phyloP scores from a whole-genome alignment of 306 rosid genomes.

The Dalbergia cochinchinensis region DNA sequence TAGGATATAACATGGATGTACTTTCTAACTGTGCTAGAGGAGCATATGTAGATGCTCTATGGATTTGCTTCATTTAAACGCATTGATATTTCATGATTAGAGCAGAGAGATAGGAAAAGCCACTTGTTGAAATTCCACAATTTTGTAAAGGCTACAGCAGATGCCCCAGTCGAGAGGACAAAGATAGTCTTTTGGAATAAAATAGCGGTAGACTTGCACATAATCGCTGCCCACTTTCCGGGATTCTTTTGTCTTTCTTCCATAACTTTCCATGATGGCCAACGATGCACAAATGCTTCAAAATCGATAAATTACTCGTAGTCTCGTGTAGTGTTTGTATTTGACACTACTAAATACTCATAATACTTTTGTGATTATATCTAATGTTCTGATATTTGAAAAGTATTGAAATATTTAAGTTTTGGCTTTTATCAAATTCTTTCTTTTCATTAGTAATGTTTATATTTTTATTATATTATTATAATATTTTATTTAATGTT shows the following conservation, averaged over 20 bases:
- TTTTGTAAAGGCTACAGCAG: conserved; percentile 15
- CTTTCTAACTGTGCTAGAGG: conserved; percentile 33
- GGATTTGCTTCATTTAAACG: conserved; percentile 51
- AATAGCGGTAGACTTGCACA: conserved; percentile 5
- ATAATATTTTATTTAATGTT: no score
- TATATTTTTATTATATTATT: no score
- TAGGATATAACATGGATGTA: not conserved
- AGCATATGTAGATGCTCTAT: conserved; percentile 29
- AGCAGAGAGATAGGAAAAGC: conserved; percentile 35
- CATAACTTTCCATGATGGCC: conserved; percentile 20
- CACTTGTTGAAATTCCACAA: conserved; percentile 56
- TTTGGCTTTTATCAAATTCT: no score
- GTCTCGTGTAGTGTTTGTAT: no score
- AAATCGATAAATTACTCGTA: no score
- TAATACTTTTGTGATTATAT: no score
- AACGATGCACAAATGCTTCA: no score
- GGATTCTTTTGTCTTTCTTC: conserved; percentile 50
- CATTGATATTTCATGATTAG: conserved; percentile 23
- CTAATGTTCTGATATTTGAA: no score
- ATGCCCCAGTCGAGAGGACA: conserved; percentile 59
- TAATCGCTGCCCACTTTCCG: conserved; percentile 45
- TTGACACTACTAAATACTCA: no score
- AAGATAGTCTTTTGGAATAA: conserved; percentile 50
- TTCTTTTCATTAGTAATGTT: no score
- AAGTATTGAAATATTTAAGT: no score